Evolutionary conservation across 495 filamentous ascomycete species (phyloP), one percentile per base, ranked within the genome.

Genomic region (Hyaloscypha bicolor): DNA sequence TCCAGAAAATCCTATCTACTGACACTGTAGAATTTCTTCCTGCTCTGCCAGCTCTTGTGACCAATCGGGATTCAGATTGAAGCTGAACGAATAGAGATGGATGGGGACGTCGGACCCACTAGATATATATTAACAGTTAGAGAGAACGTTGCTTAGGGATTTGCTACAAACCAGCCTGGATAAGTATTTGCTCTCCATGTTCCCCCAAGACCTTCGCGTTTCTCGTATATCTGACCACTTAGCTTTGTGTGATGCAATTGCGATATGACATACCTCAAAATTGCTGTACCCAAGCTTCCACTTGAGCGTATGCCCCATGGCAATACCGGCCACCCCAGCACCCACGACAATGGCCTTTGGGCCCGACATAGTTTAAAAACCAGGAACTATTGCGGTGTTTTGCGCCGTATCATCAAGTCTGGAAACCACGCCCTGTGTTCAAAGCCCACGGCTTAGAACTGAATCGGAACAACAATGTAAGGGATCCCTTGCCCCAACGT

Each of bases 131-230:
- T 55, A 51, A 16, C 6, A n/a, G 1, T 53, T 53, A 1, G 22
- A 9, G 6, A 12, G 6, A 6, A 53, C 5, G n/a, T 63, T n/a
- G n/a, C 0, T 55, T 3, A 6, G 32, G 30, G 9, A 1, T 22
- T 29, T 31, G 58, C 71, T 22, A 67, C 22, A 8, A 3, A 75
- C 73, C 57, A 66, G 6, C 73, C 73, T 3, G 71, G 75, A 58
- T 76, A 76, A 8, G 64, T 75, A 60, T 76, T 76, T 55, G 67
- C 69, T 35, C 63, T 35, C 75, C 75, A 76, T 22, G 75, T 76
- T 22, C 75, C 75, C 8, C 75, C 73, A 21, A 71, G 59, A 9
- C 67, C 73, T 25, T 68, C 69, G 16, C 64, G 48, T 62, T 75
- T 75, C 60, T 76, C 74, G 53, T 69, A 76, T 4, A 76, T 33